Percentiles rank a stretch among this genome's conserved stretches.
These are phyloP conservation scores for Tetracladium setigerum DNA, from an alignment of 495 filamentous ascomycete species.

Conservation along the genomic window DNA sequence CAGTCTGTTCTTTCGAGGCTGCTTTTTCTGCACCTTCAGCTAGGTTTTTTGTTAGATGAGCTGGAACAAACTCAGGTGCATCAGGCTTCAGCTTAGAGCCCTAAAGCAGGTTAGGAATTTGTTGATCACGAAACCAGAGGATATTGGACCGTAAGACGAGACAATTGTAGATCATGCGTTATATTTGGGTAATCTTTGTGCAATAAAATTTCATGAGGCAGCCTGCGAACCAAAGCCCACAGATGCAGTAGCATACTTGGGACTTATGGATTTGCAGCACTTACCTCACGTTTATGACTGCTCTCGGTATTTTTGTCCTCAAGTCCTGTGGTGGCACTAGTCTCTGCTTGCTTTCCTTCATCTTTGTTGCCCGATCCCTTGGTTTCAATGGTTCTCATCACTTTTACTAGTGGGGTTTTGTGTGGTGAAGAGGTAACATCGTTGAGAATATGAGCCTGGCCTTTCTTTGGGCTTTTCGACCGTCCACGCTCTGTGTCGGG, in stretches of 20 bases:
- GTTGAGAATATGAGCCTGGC: slow-evolving; percentile 29
- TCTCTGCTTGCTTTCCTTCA: neutral
- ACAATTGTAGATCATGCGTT: too few species aligned
- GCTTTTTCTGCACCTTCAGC: neutral
- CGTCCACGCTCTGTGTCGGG: slow-evolving; percentile 27
- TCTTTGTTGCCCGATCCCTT: neutral
- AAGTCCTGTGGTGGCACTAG: neutral
- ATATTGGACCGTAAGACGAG: too few species aligned
- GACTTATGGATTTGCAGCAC: slow-evolving; percentile 3
- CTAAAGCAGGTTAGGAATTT: slow-evolving; percentile 34
- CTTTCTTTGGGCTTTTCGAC: slow-evolving; percentile 20
- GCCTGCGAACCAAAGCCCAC: slow-evolving; percentile 6
- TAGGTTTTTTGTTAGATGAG: neutral
- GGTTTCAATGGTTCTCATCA: slow-evolving; percentile 13
- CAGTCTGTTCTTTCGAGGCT: slow-evolving; percentile 1
- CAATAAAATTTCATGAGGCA: neutral
- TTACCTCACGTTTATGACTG: slow-evolving; percentile 14
- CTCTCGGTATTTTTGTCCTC: slow-evolving; percentile 5
- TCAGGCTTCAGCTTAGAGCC: slow-evolving; percentile 44
- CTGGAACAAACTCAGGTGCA: slow-evolving; percentile 46
- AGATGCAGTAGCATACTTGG: slow-evolving; percentile 2
- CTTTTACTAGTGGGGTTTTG: slow-evolving; percentile 29
- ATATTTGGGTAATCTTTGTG: too few species aligned
- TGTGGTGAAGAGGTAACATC: slow-evolving; percentile 29
- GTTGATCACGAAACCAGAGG: too few species aligned